Conservation (phyloP, 208 protist genomes). For the Trichomonas tenax region DNA sequence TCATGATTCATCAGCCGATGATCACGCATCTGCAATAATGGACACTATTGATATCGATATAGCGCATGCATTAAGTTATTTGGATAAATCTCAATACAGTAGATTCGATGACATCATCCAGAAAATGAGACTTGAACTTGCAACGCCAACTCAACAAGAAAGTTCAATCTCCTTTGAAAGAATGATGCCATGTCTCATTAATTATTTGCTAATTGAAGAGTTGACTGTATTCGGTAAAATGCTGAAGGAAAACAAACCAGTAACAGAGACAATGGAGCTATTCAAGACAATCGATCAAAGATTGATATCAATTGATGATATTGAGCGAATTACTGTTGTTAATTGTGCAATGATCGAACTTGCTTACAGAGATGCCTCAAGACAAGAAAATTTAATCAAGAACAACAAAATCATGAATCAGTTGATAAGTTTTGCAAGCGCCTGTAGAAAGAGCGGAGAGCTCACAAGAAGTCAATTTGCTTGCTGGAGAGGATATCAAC, state of each 20-base stretch:
- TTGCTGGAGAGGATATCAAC: neutral
- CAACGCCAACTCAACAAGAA: too few species aligned
- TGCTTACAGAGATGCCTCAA: neutral
- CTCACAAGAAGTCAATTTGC: neutral
- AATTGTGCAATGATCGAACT: neutral
- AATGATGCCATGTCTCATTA: neutral
- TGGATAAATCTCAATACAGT: neutral
- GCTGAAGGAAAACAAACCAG: neutral
- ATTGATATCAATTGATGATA: neutral
- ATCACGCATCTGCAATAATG: neutral
- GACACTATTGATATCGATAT: neutral
- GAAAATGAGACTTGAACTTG: neutral
- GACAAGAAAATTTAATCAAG: neutral
- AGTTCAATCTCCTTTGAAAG: neutral
- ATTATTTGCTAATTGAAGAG: neutral
- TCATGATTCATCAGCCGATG: neutral
- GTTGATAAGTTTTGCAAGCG: neutral
- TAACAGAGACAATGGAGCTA: neutral
- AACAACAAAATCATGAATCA: neutral
- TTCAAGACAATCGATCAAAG: neutral
- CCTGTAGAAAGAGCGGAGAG: neutral
- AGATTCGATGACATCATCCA: neutral
- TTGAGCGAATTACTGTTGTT: neutral
- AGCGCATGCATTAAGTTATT: neutral
- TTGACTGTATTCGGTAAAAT: neutral